Percentiles rank a stretch among this genome's conserved stretches.
Evolutionary conservation across 2,329 filamentous ascomycete species (phyloP).

Genomic region (Epichloe sibirici): DNA sequence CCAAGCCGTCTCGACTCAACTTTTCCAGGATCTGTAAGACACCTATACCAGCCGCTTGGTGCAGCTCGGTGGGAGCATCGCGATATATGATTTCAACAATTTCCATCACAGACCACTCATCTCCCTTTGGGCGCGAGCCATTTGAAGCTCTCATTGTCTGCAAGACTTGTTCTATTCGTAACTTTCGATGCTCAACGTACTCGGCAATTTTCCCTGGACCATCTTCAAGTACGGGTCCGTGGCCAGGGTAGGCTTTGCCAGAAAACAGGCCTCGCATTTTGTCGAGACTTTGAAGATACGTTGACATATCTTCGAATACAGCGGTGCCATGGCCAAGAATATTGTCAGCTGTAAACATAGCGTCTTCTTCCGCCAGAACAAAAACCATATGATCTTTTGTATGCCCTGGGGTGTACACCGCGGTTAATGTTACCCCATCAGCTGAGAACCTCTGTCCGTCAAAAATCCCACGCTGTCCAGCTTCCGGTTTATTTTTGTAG

Average conservation of each 20-base stretch:
- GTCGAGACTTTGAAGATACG: slow-evolving; percentile 57
- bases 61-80: slow-evolving; percentile 63
- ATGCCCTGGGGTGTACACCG: slow-evolving; percentile 54
- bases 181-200: slow-evolving; percentile 70
- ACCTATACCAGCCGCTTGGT: slow-evolving; percentile 63
- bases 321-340: slow-evolving; percentile 78
- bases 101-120: slow-evolving; percentile 59
- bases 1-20: slow-evolving; percentile 61
- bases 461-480: slow-evolving; percentile 30
- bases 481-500: slow-evolving; percentile 51
- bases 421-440: slow-evolving; percentile 54
- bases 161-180: slow-evolving; percentile 69
- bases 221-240: slow-evolving; percentile 67
- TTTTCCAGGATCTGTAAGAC: slow-evolving; percentile 71
- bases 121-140: slow-evolving; percentile 10
- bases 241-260: slow-evolving; percentile 73
- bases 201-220: slow-evolving; percentile 61
- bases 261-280: slow-evolving; percentile 54
- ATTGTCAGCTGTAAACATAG: slow-evolving; percentile 83
- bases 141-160: slow-evolving; percentile 41
- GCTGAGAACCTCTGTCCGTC: slow-evolving; percentile 43
- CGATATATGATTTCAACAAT: slow-evolving; percentile 82
- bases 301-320: slow-evolving; percentile 65
- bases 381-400: slow-evolving; percentile 74
- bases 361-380: slow-evolving; percentile 63